These are phyloP conservation scores for Meyerozyma carpophila DNA, from an alignment of 1,139 yeast species.

Conservation along the genomic window DNA sequence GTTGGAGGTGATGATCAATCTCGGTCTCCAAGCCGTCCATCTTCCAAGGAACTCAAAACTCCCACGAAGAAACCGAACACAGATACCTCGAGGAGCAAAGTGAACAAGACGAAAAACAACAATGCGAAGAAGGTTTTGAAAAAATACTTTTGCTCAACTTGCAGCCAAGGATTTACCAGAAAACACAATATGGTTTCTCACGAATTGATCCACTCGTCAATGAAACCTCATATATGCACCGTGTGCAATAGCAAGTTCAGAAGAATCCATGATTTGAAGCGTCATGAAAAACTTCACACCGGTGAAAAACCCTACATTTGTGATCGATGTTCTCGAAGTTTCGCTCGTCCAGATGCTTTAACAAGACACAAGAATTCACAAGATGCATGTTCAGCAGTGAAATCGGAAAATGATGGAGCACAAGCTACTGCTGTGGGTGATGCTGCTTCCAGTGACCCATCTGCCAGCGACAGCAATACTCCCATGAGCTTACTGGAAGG, in stretches of 20 bases:
- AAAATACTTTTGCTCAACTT: constrained; percentile 49
- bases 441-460: not conserved
- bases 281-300: constrained; percentile 72
- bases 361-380: constrained; percentile 54
- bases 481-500: not conserved
- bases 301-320: constrained; percentile 71
- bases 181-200: constrained; percentile 75
- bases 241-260: constrained; percentile 62
- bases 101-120: not conserved
- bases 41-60: not conserved
- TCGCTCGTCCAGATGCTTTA: constrained; percentile 76
- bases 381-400: constrained; percentile 31
- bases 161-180: constrained; percentile 60
- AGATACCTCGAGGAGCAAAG: not conserved
- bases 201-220: constrained; percentile 60
- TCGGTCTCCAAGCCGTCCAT: not conserved
- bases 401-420: constrained; percentile 1
- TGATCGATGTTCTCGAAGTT: constrained; percentile 54
- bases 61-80: not conserved
- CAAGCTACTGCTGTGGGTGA: not conserved
- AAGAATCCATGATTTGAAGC: constrained; percentile 67
- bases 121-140: constrained; percentile 3
- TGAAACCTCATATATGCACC: constrained; percentile 64
- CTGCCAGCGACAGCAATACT: not conserved
- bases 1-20: not conserved